Evolutionary conservation across 306 rosid genomes (phyloP).

Genomic region (Prunus fruticosa): DNA sequence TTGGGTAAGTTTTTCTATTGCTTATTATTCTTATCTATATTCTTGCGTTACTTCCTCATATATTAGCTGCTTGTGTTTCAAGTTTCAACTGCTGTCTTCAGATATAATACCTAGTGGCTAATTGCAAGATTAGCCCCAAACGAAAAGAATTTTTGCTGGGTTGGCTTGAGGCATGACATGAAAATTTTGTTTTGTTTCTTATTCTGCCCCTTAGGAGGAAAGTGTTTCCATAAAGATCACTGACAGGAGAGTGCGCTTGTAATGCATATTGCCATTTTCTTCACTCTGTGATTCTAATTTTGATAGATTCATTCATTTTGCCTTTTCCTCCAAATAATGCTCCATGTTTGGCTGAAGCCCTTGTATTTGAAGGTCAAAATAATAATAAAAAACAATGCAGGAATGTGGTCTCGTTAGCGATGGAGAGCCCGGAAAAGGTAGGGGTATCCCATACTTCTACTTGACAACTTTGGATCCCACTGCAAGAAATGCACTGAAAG

Average conservation of each 20-base stretch:
- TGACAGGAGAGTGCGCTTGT: not conserved
- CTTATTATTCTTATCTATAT: not conserved
- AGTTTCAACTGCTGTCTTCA: not conserved
- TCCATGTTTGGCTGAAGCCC: not conserved
- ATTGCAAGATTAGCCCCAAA: not conserved
- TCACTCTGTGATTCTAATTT: not conserved
- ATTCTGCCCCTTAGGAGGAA: not conserved
- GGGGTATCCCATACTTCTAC: constrained; percentile 86
- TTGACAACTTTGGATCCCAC: constrained; percentile 88
- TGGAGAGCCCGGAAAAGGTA: constrained; percentile 63
- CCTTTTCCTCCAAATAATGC: not conserved
- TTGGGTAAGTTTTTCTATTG: constrained; percentile 54
- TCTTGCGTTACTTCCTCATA: not conserved
- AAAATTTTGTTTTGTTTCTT: not conserved
- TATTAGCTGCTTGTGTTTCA: not conserved
- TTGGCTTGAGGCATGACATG: not conserved
- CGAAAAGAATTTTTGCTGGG: not conserved
- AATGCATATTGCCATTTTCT: not conserved
- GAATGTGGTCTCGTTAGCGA: constrained; percentile 93
- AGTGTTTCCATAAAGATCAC: not conserved
- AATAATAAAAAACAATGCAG: constrained; percentile 33
- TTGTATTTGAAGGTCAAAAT: not conserved
- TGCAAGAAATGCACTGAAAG: constrained; percentile 59
- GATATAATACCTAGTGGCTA: not conserved
- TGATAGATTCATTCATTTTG: not conserved